These are phyloP conservation scores for Fusarium sp. DNA, from an alignment of 2,329 filamentous ascomycete genomes.

Conservation along the genomic window DNA sequence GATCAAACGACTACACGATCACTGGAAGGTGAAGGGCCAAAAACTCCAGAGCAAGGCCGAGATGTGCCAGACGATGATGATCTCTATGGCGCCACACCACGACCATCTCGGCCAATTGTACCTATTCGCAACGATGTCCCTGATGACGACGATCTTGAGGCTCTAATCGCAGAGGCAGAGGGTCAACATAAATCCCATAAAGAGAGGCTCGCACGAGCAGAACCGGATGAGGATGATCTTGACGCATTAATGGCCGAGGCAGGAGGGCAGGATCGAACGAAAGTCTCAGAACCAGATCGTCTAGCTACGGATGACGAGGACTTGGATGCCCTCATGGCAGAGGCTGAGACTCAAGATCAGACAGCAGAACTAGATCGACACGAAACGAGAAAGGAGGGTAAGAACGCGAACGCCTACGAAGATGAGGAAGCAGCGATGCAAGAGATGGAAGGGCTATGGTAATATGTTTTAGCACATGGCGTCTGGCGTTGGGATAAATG, in stretches of 20 bases:
- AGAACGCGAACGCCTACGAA: constrained; percentile 57
- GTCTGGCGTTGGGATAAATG: constrained; percentile 2
- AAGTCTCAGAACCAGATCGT: constrained; percentile 24
- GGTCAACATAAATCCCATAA: constrained; percentile 33
- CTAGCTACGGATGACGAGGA: constrained; percentile 56
- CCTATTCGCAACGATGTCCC: constrained; percentile 43
- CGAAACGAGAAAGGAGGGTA: background rate
- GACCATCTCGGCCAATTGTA: constrained; percentile 35
- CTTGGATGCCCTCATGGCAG: constrained; percentile 64
- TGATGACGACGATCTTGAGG: constrained; percentile 65
- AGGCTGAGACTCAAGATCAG: constrained; percentile 53
- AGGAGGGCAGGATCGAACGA: constrained; percentile 43
- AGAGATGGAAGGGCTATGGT: constrained; percentile 69
- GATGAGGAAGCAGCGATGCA: constrained; percentile 77
- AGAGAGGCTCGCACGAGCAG: constrained; percentile 12
- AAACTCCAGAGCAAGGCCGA: constrained; percentile 38
- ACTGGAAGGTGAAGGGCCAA: constrained; percentile 50
- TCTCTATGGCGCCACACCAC: constrained; percentile 66
- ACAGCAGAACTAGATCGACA: background rate
- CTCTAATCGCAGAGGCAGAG: constrained; percentile 63
- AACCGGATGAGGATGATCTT: constrained; percentile 59
- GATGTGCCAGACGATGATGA: constrained; percentile 59
- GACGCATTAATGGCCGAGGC: constrained; percentile 66
- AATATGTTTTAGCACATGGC: background rate
- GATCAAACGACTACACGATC: constrained; percentile 49